phyloP scores from a whole-genome alignment of 73 alveolate species.

The Tetrahymena borealis region DNA sequence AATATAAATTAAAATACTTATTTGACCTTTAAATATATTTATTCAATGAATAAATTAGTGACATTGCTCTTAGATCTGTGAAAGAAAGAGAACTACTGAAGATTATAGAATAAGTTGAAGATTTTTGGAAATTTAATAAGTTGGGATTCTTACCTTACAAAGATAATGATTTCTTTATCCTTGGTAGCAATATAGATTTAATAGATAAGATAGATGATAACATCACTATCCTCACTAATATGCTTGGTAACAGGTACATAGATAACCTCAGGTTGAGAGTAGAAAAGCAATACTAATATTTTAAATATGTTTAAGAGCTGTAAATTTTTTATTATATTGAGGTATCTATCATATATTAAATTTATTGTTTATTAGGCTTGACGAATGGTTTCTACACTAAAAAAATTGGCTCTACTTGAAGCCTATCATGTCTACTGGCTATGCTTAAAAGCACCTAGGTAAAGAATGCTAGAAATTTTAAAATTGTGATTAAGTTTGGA shows the following conservation, averaged over 20 bases:
- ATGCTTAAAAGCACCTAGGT: slow-evolving; percentile 79
- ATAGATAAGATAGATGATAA: slow-evolving; percentile 47
- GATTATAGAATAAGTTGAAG: slow-evolving; percentile 39
- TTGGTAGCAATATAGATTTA: slow-evolving; percentile 35
- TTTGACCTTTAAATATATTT: neutral
- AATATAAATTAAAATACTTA: neutral
- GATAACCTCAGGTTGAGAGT: slow-evolving; percentile 32
- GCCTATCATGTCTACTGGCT: slow-evolving; percentile 74
- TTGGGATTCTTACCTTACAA: slow-evolving; percentile 27
- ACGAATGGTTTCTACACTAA: slow-evolving; percentile 57
- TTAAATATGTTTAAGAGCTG: slow-evolving; percentile 31
- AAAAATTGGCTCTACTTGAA: slow-evolving; percentile 74
- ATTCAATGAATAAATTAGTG: slow-evolving; percentile 37
- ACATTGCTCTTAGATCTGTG: slow-evolving; percentile 40
- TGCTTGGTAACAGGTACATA: slow-evolving; percentile 37
- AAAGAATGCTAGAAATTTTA: slow-evolving; percentile 64
- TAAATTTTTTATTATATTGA: neutral
- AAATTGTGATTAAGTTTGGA: slow-evolving; percentile 69
- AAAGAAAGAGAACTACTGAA: slow-evolving; percentile 41
- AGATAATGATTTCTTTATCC: slow-evolving; percentile 16
- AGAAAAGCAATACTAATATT: slow-evolving; percentile 14
- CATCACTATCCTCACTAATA: slow-evolving; percentile 24
- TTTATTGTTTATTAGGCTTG: slow-evolving; percentile 10
- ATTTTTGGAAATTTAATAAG: slow-evolving; percentile 24
- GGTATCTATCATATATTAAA: neutral